Evolutionary conservation across 1,284 basidiomycete species (phyloP).

Genomic region (Ustilago loliicola): DNA sequence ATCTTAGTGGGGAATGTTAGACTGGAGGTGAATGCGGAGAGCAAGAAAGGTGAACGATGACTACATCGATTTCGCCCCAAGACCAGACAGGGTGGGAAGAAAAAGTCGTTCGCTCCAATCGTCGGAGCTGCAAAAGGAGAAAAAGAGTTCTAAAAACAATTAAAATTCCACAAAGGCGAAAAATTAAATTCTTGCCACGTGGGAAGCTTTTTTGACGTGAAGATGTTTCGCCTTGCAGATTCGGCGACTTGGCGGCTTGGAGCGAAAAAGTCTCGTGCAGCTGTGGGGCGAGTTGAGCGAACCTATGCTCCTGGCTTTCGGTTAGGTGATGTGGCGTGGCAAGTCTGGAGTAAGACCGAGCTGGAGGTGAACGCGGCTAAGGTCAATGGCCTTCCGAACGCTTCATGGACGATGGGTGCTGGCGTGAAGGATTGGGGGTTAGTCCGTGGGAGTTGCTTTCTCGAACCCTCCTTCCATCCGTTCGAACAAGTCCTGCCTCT

Average conservation of each 20-base stretch:
- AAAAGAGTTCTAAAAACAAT: background rate
- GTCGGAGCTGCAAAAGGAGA: background rate
- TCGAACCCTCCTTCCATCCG: too few species aligned
- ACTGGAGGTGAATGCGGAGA: too few species aligned
- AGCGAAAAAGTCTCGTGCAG: background rate
- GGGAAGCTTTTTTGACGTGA: background rate
- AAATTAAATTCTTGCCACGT: background rate
- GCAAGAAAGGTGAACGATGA: background rate
- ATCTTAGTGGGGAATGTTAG: too few species aligned
- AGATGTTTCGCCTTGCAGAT: background rate
- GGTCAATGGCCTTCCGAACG: too few species aligned
- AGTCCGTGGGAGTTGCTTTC: too few species aligned
- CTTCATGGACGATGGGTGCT: too few species aligned
- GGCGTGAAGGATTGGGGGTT: too few species aligned
- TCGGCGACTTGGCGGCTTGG: background rate
- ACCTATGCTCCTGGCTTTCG: background rate
- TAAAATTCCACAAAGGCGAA: background rate
- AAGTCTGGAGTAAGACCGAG: too few species aligned
- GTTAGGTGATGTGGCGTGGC: background rate
- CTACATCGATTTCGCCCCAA: conserved; percentile 1
- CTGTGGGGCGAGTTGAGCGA: background rate
- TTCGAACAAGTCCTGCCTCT: too few species aligned
- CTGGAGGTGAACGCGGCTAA: too few species aligned
- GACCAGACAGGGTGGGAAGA: background rate
- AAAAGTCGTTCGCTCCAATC: conserved; percentile 11